These are phyloP conservation scores for Crithidia bombi DNA, from an alignment of 208 protist species.

Conservation along the genomic window DNA sequence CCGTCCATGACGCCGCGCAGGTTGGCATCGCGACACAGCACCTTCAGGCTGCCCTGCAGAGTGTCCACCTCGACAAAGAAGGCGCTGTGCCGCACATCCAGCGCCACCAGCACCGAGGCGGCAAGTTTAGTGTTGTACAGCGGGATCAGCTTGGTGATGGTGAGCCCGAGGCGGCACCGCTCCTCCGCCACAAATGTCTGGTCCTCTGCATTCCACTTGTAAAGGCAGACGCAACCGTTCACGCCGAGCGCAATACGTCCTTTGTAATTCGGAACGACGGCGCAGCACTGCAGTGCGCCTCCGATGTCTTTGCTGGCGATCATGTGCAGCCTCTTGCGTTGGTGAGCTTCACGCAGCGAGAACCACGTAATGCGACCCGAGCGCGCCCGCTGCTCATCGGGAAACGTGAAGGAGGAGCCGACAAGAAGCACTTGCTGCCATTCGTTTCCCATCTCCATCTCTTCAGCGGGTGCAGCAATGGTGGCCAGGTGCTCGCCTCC, in stretches of 20 bases:
- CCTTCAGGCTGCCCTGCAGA: slow-evolving; percentile 68
- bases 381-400: slow-evolving; percentile 63
- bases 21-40: slow-evolving; percentile 54
- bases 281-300: slow-evolving; percentile 80
- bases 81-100: slow-evolving; percentile 75
- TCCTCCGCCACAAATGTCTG: slow-evolving; percentile 77
- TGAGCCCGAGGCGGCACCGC: slow-evolving; percentile 59
- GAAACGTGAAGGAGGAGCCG: slow-evolving; percentile 83
- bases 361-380: slow-evolving; percentile 72
- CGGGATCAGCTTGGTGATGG: slow-evolving; percentile 68
- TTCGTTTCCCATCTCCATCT: not conserved
- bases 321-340: slow-evolving; percentile 18
- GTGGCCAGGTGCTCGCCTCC: slow-evolving; percentile 5
- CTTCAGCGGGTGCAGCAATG: not conserved
- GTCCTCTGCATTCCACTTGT: slow-evolving; percentile 68
- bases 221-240: slow-evolving; percentile 71
- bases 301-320: slow-evolving; percentile 63
- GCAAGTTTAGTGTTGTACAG: slow-evolving; percentile 21
- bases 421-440: slow-evolving; percentile 50
- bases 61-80: slow-evolving; percentile 68
- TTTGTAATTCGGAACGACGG: slow-evolving; percentile 65
- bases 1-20: slow-evolving; percentile 75
- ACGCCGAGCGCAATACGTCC: slow-evolving; percentile 80
- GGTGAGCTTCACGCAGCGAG: slow-evolving; percentile 14
- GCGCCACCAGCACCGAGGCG: slow-evolving; percentile 52